Percentiles rank a stretch among this genome's conserved stretches.
Conservation (phyloP, 2,329 filamentous ascomycete genomes). For the Pseudocercospora crystallina region DNA sequence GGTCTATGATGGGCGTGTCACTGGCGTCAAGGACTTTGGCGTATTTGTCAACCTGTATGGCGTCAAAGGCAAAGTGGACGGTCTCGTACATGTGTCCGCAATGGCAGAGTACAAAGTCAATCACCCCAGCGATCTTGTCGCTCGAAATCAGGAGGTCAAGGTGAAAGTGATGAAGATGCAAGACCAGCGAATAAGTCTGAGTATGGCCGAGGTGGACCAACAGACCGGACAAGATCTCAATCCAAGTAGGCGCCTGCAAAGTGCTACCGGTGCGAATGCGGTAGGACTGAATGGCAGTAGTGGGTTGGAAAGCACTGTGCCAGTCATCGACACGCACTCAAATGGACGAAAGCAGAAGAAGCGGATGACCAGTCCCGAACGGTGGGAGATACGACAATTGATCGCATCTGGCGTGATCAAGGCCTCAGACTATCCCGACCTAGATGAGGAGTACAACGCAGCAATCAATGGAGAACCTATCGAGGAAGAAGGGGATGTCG, state of each 20-base stretch:
- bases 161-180: constrained; percentile 91
- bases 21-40: constrained; percentile 91
- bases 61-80: constrained; percentile 84
- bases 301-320: constrained; percentile 50
- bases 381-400: constrained; percentile 96
- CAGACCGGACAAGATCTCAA: constrained; percentile 78
- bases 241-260: constrained; percentile 74
- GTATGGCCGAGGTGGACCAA: constrained; percentile 98
- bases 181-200: constrained; percentile 76
- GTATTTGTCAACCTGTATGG: constrained; percentile 91
- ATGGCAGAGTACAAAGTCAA: constrained; percentile 85
- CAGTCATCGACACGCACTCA: constrained; percentile 60
- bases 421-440: constrained; percentile 87
- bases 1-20: constrained; percentile 85
- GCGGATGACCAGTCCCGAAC: constrained; percentile 90
- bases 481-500: constrained; percentile 92
- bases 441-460: constrained; percentile 90
- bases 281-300: constrained; percentile 69
- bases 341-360: constrained; percentile 70
- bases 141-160: constrained; percentile 78
- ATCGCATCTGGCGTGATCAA: constrained; percentile 94
- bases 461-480: constrained; percentile 83
- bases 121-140: constrained; percentile 84
- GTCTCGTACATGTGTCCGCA: constrained; percentile 88
- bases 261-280: constrained; percentile 86